Evolutionary conservation across 139 green algal species (phyloP), one percentile per base, ranked within the genome.

Genomic region (Auxenochlorella pyrenoidosa): DNA sequence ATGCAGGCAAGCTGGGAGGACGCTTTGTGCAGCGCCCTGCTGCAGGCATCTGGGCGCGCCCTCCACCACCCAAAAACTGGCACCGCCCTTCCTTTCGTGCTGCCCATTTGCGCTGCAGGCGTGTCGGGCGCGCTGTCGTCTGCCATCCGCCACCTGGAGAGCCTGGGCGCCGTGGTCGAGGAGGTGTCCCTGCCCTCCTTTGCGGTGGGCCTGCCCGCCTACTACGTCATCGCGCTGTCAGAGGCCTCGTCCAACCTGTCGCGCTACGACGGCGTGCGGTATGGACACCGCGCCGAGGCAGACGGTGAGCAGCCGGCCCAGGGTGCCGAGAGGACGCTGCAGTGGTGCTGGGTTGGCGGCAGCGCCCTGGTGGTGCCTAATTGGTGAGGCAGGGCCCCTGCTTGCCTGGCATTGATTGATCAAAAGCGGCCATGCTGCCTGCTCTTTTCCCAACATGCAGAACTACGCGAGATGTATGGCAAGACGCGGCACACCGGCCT

Each of bases 171-270:
- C 22, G 88, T 88, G 15, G 91, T 99, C 16, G 89, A 93, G 34
- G 43, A 86, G 36, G 95, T 99, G 68, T 95, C 92, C 0, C 86
- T 99, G 68, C 95, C 95, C 8, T 91, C 85, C 22, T 98, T 97
- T 66, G 86, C 89, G 1, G 54, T 86, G 19, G 98, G 95, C 2
- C 91, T 99, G 88, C 96, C 97, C 5, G 97, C 97, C 2, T 99
- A 99, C 88, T 99, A 99, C 85, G 95, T 99, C 44, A 92, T 99
- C 26, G 97, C 97, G 0, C 81, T 95, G 0, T 96, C 93, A 30
- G 98, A 99, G 92, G 98, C 98, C 0, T 98, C 93, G 12, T 97
- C 93, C 79, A 99, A 99, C 92, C 92, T 99, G 13, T 94, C 96
- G 0, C 94, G 97, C 1, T 99, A 98, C 92, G 98, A 99, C 82